A percentile compares a stretch with the other conserved stretches of the same genome.
Evolutionary conservation across 306 rosid genomes (phyloP).

Genomic region (Prunus mume): DNA sequence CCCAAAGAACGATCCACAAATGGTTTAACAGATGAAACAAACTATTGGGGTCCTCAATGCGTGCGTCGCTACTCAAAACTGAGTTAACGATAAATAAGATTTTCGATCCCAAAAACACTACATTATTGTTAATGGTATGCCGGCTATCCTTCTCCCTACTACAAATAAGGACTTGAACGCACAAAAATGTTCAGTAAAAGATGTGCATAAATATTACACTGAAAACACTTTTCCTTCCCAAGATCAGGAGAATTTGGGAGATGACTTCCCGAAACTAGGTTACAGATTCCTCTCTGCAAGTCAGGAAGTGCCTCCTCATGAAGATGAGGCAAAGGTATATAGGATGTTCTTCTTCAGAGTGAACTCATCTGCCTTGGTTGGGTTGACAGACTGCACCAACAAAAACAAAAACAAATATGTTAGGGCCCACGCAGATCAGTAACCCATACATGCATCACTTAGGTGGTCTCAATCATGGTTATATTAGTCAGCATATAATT

Average conservation of each 20-base stretch:
- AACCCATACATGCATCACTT: neutral
- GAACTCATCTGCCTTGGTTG: slow-evolving; percentile 80
- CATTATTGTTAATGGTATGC: neutral
- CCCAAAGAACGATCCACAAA: no score
- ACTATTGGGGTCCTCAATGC: no score
- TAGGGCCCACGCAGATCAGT: neutral
- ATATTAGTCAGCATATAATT: neutral
- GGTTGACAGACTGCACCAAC: slow-evolving; percentile 66
- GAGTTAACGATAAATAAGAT: neutral
- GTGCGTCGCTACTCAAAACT: no score
- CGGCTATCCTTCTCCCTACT: slow-evolving; percentile 1
- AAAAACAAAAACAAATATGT: neutral
- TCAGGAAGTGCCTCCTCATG: slow-evolving; percentile 18
- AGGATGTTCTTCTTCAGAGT: slow-evolving; percentile 83
- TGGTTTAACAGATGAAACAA: no score
- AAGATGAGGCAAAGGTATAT: slow-evolving; percentile 51
- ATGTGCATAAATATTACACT: slow-evolving; percentile 5
- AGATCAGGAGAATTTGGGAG: slow-evolving; percentile 20
- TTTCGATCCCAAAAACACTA: neutral
- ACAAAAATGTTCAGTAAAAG: slow-evolving; percentile 8
- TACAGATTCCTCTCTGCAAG: slow-evolving; percentile 22
- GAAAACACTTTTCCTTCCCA: neutral
- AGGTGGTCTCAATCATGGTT: neutral
- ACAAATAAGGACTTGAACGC: neutral
- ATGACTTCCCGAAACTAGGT: slow-evolving; percentile 16